Evolutionary conservation across 768 basidiomycete species (phyloP).

Genomic region (Cubamyces lactineus): DNA sequence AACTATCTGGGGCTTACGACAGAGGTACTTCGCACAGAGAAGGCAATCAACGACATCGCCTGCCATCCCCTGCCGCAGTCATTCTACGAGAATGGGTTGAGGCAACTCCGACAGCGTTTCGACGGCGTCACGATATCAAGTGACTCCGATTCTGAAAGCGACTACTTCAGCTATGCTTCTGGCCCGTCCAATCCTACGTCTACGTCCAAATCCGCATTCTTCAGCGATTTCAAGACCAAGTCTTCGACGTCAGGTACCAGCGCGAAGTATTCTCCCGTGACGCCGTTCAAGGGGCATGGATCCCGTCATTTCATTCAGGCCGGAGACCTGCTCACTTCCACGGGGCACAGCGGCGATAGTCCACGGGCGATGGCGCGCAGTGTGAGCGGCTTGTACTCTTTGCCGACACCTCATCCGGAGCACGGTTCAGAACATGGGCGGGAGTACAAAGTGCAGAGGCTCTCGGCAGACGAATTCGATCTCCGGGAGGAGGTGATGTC

Average conservation of each 20-base stretch:
- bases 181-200: conserved; percentile 30
- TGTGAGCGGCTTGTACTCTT: conserved; percentile 19
- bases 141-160: conserved; percentile 51
- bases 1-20: conserved; percentile 93
- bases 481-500: conserved; percentile 97
- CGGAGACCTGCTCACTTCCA: conserved; percentile 72
- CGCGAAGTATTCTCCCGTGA: conserved; percentile 23
- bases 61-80: conserved; percentile 90
- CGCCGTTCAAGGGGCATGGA: conserved; percentile 32
- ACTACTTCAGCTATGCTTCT: conserved; percentile 52
- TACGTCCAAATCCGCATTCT: conserved; percentile 16
- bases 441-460: conserved; percentile 25
- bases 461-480: conserved; percentile 78
- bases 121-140: conserved; percentile 52
- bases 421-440: not conserved
- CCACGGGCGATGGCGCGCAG: conserved; percentile 35
- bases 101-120: conserved; percentile 89
- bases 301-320: conserved; percentile 70
- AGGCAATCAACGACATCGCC: conserved; percentile 95
- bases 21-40: conserved; percentile 95
- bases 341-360: conserved; percentile 49
- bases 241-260: conserved; percentile 12
- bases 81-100: conserved; percentile 92
- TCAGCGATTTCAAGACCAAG: conserved; percentile 28
- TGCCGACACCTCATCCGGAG: conserved; percentile 27